Percentiles rank a stretch among this genome's conserved stretches.
Evolutionary conservation across 495 filamentous ascomycete species (phyloP).

Genomic region (Apodospora peruviana): DNA sequence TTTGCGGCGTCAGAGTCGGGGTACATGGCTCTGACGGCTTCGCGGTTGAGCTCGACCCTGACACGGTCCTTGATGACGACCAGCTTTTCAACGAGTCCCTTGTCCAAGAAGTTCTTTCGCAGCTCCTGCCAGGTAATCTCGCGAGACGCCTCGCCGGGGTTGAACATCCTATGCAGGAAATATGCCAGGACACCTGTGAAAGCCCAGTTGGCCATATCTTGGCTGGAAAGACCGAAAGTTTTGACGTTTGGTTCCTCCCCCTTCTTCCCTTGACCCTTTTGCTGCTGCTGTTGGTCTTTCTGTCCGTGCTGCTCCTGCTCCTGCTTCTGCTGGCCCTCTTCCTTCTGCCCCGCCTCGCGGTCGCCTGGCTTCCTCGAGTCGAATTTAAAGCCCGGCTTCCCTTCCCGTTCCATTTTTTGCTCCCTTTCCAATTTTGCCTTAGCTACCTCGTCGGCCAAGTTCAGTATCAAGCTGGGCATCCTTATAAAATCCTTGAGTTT

Average conservation of each 20-base stretch:
- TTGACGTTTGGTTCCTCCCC: conserved; percentile 3
- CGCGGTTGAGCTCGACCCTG: conserved; percentile 76
- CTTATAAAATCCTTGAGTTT: conserved; percentile 59
- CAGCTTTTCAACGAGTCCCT: conserved; percentile 90
- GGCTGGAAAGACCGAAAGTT: background rate
- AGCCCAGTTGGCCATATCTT: conserved; percentile 11
- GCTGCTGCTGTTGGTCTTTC: conserved; percentile 16
- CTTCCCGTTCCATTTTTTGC: background rate
- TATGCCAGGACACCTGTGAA: conserved; percentile 13
- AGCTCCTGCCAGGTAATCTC: conserved; percentile 99
- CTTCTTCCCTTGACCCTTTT: conserved; percentile 20
- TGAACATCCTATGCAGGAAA: conserved; percentile 16
- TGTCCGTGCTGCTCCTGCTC: conserved; percentile 8
- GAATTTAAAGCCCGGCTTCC: conserved; percentile 3
- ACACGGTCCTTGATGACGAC: conserved; percentile 70
- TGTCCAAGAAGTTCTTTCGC: conserved; percentile 84
- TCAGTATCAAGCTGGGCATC: conserved; percentile 10
- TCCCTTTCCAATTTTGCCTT: conserved; percentile 5
- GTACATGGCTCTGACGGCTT: conserved; percentile 70
- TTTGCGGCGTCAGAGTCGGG: conserved; percentile 73
- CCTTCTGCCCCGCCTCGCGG: background rate
- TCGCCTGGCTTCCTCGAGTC: conserved; percentile 17
- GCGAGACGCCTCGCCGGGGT: conserved; percentile 16
- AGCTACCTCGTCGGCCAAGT: conserved; percentile 13
- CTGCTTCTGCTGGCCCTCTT: conserved; percentile 17